Evolutionary conservation across 2,329 filamentous ascomycete species (phyloP).

Genomic region (Fonsecaea pugnacius): DNA sequence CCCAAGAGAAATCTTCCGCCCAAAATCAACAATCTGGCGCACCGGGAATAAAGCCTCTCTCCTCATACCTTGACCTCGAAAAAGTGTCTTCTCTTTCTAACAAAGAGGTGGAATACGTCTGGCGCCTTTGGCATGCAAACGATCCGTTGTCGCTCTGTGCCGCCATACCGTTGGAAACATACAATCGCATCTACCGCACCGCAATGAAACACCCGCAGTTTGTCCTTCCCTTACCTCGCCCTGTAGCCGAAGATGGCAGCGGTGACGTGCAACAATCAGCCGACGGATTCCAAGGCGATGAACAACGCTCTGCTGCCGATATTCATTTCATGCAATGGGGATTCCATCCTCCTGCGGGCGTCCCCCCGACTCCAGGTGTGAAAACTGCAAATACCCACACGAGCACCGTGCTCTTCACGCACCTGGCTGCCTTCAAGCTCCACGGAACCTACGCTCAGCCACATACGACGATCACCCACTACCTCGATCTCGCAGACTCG

Average conservation of each 20-base stretch:
- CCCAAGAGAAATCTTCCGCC: background rate
- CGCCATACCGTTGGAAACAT: slow-evolving; percentile 74
- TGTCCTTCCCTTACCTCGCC: slow-evolving; percentile 76
- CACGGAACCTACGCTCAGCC: slow-evolving; percentile 87
- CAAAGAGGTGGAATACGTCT: slow-evolving; percentile 83
- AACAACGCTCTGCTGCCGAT: slow-evolving; percentile 70
- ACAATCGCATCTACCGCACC: slow-evolving; percentile 69
- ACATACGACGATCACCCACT: slow-evolving; percentile 92
- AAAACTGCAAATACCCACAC: slow-evolving; percentile 59
- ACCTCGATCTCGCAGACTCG: slow-evolving; percentile 74
- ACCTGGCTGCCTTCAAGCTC: slow-evolving; percentile 89
- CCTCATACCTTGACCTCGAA: slow-evolving; percentile 74
- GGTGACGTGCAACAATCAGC: slow-evolving; percentile 38
- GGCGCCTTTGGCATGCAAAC: slow-evolving; percentile 82
- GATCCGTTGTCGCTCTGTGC: slow-evolving; percentile 81
- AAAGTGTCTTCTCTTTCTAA: slow-evolving; percentile 74
- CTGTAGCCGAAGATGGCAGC: slow-evolving; percentile 34
- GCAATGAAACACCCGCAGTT: slow-evolving; percentile 83
- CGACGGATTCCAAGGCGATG: slow-evolving; percentile 45
- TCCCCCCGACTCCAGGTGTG: slow-evolving; percentile 35
- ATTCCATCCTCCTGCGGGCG: slow-evolving; percentile 68
- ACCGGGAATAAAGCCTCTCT: slow-evolving; percentile 65
- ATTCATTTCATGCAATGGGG: slow-evolving; percentile 98
- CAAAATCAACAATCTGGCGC: slow-evolving; percentile 23
- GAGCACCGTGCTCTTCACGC: slow-evolving; percentile 85